Evolutionary conservation across 768 basidiomycete species (phyloP), one percentile per base, ranked within the genome.

Genomic region (Lepiota brunneoincarnata): DNA sequence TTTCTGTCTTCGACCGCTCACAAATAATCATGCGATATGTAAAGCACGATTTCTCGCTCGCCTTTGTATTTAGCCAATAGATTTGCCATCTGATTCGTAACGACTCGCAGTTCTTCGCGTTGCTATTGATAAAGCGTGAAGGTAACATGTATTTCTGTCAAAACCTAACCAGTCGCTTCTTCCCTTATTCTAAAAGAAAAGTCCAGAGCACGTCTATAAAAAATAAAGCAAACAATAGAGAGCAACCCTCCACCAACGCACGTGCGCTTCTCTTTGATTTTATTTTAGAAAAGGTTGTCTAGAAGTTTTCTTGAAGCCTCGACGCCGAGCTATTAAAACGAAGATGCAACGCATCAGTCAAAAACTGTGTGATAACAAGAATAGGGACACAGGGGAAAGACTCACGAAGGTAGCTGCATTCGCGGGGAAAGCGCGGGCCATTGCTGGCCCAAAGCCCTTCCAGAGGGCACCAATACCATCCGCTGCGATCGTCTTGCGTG

Each of bases 371-470:
- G 5, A 42, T 41, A 51, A 7, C 24, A 38, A 38, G 31, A 49
- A 40, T 37, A 47, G 39, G 20, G 21, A 45, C 1, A 9, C n/a
- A 20, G 18, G n/a, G 51, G 42, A 60, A 24, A 18, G 20, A 81
- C 89, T 74, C 63, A 93, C 89, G 72, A 93, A 93, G 48, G 89
- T 88, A 39, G 95, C 94, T 57, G 95, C 95, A 69, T 98, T 98
- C 23, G 95, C 95, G 11, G 95, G 95, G 84, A 97, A 96, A 38
- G 95, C 95, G 83, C 92, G 74, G 56, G 87, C 86, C 96, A 98
- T 98, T 15, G 97, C 97, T 14, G 96, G 97, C 42, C 92, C 95
- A 66, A 99, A 92, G 9, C 97, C 97, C 71, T 90, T 98, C 93
- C 94, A 99, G 9, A 99, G 75, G 1, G 96, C 95, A 24, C 71